Percentiles rank a stretch among this genome's conserved stretches.
Conservation (phyloP, 208 protist genomes). For the Leishmania mexicana region DNA sequence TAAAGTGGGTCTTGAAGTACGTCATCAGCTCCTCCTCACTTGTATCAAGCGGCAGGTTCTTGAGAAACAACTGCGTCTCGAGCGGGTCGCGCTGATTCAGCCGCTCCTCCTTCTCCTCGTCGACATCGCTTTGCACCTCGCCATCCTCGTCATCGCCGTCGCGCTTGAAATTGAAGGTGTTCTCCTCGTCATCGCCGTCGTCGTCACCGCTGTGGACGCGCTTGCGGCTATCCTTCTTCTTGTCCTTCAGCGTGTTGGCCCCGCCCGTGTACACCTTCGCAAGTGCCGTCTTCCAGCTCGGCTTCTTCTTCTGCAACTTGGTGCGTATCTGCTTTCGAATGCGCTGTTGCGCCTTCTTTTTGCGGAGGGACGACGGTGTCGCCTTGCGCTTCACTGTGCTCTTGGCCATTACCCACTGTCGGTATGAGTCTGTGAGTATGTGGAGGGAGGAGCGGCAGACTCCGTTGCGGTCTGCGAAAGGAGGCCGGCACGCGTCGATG, state of each 20-base stretch:
- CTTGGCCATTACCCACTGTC: conserved; percentile 59
- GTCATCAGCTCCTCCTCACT: conserved; percentile 77
- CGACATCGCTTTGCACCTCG: conserved; percentile 91
- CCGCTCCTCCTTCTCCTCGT: conserved; percentile 88
- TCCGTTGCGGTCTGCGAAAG: not conserved
- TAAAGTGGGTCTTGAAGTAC: conserved; percentile 81
- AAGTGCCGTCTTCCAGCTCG: conserved; percentile 78
- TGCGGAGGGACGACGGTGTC: conserved; percentile 82
- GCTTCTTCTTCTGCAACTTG: conserved; percentile 76
- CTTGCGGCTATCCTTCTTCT: conserved; percentile 43
- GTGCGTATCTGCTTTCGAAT: conserved; percentile 87
- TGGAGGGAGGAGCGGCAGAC: not conserved
- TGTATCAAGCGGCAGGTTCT: conserved; percentile 85
- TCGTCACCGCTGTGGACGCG: conserved; percentile 33
- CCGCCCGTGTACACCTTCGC: conserved; percentile 60
- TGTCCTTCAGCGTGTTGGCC: conserved; percentile 20
- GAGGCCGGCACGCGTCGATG: not conserved
- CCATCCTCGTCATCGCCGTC: conserved; percentile 48
- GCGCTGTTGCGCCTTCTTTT: conserved; percentile 88
- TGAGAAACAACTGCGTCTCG: conserved; percentile 89
- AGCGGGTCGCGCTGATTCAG: conserved; percentile 86
- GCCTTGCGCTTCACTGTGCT: conserved; percentile 75
- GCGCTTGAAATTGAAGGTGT: conserved; percentile 39
- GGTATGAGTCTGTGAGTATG: not conserved
- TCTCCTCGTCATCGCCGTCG: conserved; percentile 32